Evolutionary conservation across 306 rosid species (phyloP), one percentile per base, ranked within the genome.

Genomic region (Quercus robur): DNA sequence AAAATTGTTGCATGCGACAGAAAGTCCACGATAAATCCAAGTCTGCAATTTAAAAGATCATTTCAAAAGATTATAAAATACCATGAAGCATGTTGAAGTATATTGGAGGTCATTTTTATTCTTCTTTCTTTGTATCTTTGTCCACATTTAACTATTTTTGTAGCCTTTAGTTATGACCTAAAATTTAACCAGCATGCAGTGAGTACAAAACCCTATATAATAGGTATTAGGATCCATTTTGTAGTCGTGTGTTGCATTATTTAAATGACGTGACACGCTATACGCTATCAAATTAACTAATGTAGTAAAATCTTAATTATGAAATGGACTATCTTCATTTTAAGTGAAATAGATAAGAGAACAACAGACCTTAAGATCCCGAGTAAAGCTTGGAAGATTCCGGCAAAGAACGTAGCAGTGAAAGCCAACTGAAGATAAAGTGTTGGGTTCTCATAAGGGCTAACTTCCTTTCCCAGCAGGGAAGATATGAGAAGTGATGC

Each of bases 1-100:
- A 93, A 89, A 74, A 95, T 93, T 4, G 98, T 86, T 69, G 99
- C 97, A 81, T 95, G 98, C 73, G 99, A 95, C 76, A 95, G 83
- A 79, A 95, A 95, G 86, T 95, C 98, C 88, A 95, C 97, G 31
- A 95, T 78, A 49, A 95, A 90, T 74, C 99, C 99, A 74, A 95
- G 77, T 86, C 98, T 95, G 91, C 72, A 68, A 10, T 68, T 68
- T 68, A 26, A 4, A 17, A 4, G 0, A 33, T 23, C 64, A 52
- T 23, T 23, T 61, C 33, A 61, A 61, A 61, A 61, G 10, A 5
- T 21, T 8, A 21, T 10, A 21, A 23, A 35, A 67, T 11, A 49
- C 17, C 54, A 49, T 12, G 54, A 49, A 49, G 46, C 46, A 38
- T 7, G 46, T 38, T 38, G 11, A 38, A 38, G 11, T 8, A 38